Evolutionary conservation across 306 rosid genomes (phyloP), one percentile per base, ranked within the genome.

Genomic region (Phaseolus lunatus): DNA sequence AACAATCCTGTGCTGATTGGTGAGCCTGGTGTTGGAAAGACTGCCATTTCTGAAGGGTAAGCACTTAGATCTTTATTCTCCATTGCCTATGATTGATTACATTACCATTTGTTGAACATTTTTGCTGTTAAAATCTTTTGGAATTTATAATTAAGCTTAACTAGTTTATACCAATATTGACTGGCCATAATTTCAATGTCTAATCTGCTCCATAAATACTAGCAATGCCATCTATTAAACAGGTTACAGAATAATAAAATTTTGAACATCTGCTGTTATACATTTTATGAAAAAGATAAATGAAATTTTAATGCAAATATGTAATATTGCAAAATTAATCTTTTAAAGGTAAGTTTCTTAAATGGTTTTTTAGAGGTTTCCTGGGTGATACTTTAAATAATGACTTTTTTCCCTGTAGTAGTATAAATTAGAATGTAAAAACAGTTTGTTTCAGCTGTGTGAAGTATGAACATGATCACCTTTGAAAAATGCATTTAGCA

Each of bases 21-120:
- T 67, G 98, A 94, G 87, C 98, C 98, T 57, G 98, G 98, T 70
- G 98, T 94, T 43, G 98, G 98, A 47, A 94, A 94, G 89, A 94
- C 98, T 78, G 98, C 98, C 12, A 89, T 94, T 76, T 94, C 98
- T 49, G 98, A 94, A 87, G 98, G 98, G 98, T 94, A 83, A 81
- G 88, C 48, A 16, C 56, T 78, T 9, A 15, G 66, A 27, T n/a
- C 59, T 44, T 80, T 19, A 5, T 76, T 14, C 71, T 56, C 2
- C 14, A 13, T 69, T 29, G 47, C 48, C 49, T 74, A 11, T 59
- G 22, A 35, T 50, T 63, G 43, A 45, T 76, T 48, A 3, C 35
- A 20, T 67, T 61, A n/a, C 43, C 22, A 11, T 9, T 10, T 77
- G 43, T 68, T 7, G 29, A 44, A 52, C 54, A 50, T 64, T 22